phyloP scores from a whole-genome alignment of 1,284 basidiomycete genomes.

The Papiliotrema terrestris region DNA sequence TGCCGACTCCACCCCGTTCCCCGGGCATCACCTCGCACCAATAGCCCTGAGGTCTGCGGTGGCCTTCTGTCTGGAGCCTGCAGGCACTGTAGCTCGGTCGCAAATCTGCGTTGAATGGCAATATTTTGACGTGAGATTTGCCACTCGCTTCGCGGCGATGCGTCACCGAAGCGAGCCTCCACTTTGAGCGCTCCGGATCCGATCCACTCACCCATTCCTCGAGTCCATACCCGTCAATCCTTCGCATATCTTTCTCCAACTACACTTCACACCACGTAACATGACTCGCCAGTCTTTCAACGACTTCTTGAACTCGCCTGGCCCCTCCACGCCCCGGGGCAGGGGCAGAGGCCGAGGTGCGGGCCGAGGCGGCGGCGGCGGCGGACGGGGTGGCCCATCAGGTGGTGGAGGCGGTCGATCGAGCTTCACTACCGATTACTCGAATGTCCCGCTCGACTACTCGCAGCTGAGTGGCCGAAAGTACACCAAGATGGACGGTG shows the following conservation, averaged over 20 bases:
- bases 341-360: constrained; percentile 26
- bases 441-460: constrained; percentile 43
- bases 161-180: too few relatives aligned
- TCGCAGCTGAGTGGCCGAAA: constrained; percentile 29
- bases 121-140: too few relatives aligned
- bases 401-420: constrained; percentile 7
- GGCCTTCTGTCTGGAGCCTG: too few relatives aligned
- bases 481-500: constrained; percentile 42
- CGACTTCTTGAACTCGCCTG: constrained; percentile 33
- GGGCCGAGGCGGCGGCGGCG: constrained; percentile 20
- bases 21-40: too few relatives aligned
- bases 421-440: constrained; percentile 38
- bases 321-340: constrained; percentile 23
- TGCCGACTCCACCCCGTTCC: too few relatives aligned
- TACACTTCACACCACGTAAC: not conserved
- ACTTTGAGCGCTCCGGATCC: too few relatives aligned
- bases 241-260: not conserved
- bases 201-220: not conserved
- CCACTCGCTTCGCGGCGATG: too few relatives aligned
- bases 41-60: too few relatives aligned
- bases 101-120: too few relatives aligned
- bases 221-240: not conserved
- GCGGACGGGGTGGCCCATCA: constrained; percentile 8
- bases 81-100: too few relatives aligned
- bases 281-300: constrained; percentile 22